A percentile compares a stretch with the other conserved stretches of the same genome.
Conservation (phyloP, 345 rosid species). For the Eucalyptus camaldulensis region DNA sequence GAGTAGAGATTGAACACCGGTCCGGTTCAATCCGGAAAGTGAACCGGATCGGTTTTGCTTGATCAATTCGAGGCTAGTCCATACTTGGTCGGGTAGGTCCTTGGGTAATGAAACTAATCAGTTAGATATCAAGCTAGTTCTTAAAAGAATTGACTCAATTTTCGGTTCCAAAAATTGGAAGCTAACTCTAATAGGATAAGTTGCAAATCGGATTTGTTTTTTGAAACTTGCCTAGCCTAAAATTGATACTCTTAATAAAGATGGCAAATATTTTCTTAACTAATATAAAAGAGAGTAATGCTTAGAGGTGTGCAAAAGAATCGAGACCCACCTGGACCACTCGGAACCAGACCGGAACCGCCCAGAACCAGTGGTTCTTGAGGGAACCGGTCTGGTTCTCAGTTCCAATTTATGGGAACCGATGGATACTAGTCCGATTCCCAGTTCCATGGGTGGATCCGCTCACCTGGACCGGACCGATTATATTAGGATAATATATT, state of each 20-base stretch:
- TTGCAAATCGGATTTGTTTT: not conserved
- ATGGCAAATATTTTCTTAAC: not conserved
- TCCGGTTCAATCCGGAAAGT: not conserved
- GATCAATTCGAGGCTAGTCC: rapidly evolving
- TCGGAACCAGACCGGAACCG: too few relatives aligned
- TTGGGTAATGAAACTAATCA: rapidly evolving
- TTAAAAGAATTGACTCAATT: not conserved
- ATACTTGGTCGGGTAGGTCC: not conserved
- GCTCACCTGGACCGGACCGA: too few relatives aligned
- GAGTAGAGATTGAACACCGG: not conserved
- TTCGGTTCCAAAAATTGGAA: rapidly evolving
- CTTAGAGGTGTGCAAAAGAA: too few relatives aligned
- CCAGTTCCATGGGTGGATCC: too few relatives aligned
- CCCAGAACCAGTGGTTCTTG: too few relatives aligned
- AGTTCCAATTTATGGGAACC: too few relatives aligned
- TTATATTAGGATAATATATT: too few relatives aligned
- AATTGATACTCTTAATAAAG: not conserved
- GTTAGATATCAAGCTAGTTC: not conserved
- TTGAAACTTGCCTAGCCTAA: not conserved
- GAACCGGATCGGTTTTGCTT: not conserved
- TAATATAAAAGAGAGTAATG: not conserved
- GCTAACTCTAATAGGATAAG: rapidly evolving
- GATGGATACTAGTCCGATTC: too few relatives aligned
- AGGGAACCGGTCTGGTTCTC: too few relatives aligned
- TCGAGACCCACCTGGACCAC: too few relatives aligned